Evolutionary conservation across 2,329 filamentous ascomycete species (phyloP).

Genomic region (Epichloe glyceriae): DNA sequence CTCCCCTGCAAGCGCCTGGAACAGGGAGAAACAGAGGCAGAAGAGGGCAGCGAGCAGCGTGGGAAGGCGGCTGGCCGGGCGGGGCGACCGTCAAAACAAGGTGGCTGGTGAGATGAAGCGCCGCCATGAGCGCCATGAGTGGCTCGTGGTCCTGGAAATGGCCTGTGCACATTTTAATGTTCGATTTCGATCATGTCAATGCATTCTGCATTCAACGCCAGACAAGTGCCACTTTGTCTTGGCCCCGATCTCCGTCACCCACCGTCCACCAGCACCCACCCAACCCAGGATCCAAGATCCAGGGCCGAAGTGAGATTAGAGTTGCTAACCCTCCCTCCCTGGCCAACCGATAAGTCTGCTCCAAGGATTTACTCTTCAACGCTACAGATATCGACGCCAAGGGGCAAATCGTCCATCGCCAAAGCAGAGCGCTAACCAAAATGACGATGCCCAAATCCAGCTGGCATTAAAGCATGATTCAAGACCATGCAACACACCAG

Average conservation of each 20-base stretch:
- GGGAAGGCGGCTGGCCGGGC: conserved; percentile 8
- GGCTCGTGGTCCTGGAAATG: neutral
- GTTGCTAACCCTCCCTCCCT: neutral
- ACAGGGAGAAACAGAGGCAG: neutral
- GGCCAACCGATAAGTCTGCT: neutral
- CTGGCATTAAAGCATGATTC: neutral
- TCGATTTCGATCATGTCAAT: neutral
- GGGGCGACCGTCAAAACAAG: conserved; percentile 18
- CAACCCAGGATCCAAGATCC: too few relatives aligned
- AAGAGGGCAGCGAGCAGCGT: neutral
- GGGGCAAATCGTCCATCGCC: neutral
- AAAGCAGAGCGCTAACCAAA: neutral
- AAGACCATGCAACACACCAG: neutral
- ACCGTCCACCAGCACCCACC: too few relatives aligned
- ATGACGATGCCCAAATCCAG: neutral
- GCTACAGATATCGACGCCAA: neutral
- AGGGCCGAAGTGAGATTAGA: neutral
- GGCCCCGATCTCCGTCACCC: too few relatives aligned
- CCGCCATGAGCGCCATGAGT: neutral
- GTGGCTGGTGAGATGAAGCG: conserved; percentile 17
- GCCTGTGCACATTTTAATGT: too few relatives aligned
- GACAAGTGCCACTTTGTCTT: neutral
- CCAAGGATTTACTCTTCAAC: too few relatives aligned
- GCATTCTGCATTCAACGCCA: neutral
- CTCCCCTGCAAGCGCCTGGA: neutral